A percentile compares a stretch with the other conserved stretches of the same genome.
Conservation (phyloP, 2,329 filamentous ascomycete genomes). For the Monosporascus cannonballus region DNA sequence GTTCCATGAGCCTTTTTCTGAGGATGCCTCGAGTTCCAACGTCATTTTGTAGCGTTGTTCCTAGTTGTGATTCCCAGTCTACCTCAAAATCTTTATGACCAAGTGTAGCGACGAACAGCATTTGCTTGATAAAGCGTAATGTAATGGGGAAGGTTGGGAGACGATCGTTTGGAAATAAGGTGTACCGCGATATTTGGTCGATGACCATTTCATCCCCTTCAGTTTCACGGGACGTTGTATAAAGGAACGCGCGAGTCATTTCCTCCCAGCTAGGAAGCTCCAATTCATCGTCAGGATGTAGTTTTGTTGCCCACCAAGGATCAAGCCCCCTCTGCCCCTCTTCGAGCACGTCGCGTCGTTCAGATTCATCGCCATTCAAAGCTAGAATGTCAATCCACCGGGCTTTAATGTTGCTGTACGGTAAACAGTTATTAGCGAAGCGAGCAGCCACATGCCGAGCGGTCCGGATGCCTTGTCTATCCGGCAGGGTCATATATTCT, state of each 20-base stretch:
- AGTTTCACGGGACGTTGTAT: slow-evolving; percentile 12
- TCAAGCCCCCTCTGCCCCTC: slow-evolving; percentile 87
- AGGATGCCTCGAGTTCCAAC: slow-evolving; percentile 56
- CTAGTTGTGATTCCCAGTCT: slow-evolving; percentile 79
- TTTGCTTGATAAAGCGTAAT: slow-evolving; percentile 58
- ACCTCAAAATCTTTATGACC: slow-evolving; percentile 56
- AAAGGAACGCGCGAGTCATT: slow-evolving; percentile 45
- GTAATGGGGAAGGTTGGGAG: slow-evolving; percentile 60
- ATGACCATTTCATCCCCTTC: slow-evolving; percentile 28
- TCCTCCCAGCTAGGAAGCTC: slow-evolving; percentile 45
- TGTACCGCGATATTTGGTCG: slow-evolving; percentile 31
- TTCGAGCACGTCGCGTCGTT: slow-evolving; percentile 78
- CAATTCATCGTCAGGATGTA: slow-evolving; percentile 27
- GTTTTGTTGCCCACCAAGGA: slow-evolving; percentile 41
- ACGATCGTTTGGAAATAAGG: slow-evolving; percentile 35
- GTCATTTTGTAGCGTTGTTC: slow-evolving; percentile 66
- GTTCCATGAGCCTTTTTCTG: slow-evolving; percentile 41
- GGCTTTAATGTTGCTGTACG: slow-evolving; percentile 70
- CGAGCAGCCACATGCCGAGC: slow-evolving; percentile 78
- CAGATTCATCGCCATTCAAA: slow-evolving; percentile 57
- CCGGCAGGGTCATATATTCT: slow-evolving; percentile 55
- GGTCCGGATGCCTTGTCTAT: slow-evolving; percentile 56
- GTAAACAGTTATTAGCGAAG: slow-evolving; percentile 83
- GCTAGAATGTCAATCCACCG: slow-evolving; percentile 88
- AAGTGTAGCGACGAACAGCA: slow-evolving; percentile 45